Evolutionary conservation across 2,329 filamentous ascomycete species (phyloP).

Genomic region (Epichloe scottii): DNA sequence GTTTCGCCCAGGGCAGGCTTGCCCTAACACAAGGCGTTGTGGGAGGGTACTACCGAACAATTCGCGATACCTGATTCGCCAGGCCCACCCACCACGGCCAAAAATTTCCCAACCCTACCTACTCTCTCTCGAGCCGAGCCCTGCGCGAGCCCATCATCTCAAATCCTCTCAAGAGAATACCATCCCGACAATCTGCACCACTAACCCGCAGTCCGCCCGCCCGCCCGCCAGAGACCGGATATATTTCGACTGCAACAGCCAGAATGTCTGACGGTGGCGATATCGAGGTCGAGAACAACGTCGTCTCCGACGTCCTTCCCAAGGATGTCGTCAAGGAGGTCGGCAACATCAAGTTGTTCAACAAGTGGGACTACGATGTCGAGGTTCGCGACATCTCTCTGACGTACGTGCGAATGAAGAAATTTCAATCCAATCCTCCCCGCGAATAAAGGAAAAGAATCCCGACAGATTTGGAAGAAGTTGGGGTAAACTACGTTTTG

Average conservation of each 20-base stretch:
- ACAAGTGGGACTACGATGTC: constrained; percentile 97
- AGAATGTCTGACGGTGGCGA: constrained; percentile 92
- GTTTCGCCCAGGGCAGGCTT: constrained; percentile 25
- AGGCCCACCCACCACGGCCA: constrained; percentile 18
- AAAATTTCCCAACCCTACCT: constrained; percentile 23
- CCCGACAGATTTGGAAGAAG: not conserved
- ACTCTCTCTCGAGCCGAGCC: constrained; percentile 8
- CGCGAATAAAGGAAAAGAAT: not conserved
- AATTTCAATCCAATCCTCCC: not conserved
- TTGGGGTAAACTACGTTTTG: not conserved
- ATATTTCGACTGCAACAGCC: constrained; percentile 26
- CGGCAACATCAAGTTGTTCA: constrained; percentile 92
- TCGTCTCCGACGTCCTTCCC: constrained; percentile 70
- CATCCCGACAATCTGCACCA: constrained; percentile 26
- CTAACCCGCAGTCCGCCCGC: constrained; percentile 24
- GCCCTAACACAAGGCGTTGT: constrained; percentile 25
- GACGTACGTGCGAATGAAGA: constrained; percentile 53
- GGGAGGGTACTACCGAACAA: constrained; percentile 16
- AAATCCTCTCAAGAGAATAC: constrained; percentile 22
- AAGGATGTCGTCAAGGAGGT: constrained; percentile 86
- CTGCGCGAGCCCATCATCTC: constrained; percentile 17
- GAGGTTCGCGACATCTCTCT: constrained; percentile 99
- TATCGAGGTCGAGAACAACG: constrained; percentile 76
- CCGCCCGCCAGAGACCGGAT: constrained; percentile 23
- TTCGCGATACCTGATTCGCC: constrained; percentile 23